Conservation (phyloP, 2,329 filamentous ascomycete genomes). For the Neospermospora avenae region DNA sequence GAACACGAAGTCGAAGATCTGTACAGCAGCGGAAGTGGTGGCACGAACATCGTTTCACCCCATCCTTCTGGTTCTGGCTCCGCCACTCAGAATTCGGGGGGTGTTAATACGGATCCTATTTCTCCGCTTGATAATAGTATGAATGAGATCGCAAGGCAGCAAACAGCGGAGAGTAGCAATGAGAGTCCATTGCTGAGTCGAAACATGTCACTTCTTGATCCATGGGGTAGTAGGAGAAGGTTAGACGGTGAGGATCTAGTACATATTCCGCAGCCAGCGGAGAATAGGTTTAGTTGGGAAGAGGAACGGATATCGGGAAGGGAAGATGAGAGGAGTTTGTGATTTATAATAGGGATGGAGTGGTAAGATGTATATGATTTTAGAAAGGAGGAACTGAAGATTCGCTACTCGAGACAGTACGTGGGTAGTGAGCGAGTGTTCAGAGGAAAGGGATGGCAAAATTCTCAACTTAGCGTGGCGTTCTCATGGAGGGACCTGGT, state of each 20-base stretch:
- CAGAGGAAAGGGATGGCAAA: neutral
- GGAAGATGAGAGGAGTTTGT: slow-evolving; percentile 9
- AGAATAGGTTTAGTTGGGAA: slow-evolving; percentile 29
- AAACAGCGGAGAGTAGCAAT: neutral
- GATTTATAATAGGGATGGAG: too few relatives aligned
- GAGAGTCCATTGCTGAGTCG: neutral
- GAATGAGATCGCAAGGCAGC: slow-evolving; percentile 4
- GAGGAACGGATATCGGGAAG: slow-evolving; percentile 22
- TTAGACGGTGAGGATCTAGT: slow-evolving; percentile 28
- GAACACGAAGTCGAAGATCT: slow-evolving; percentile 46
- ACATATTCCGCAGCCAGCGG: slow-evolving; percentile 27
- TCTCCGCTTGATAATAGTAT: slow-evolving; percentile 2
- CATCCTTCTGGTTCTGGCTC: neutral
- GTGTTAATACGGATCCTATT: slow-evolving; percentile 1
- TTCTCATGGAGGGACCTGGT: neutral
- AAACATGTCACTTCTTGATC: slow-evolving; percentile 13
- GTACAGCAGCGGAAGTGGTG: slow-evolving; percentile 10
- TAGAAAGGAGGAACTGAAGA: too few relatives aligned
- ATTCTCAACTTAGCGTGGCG: slow-evolving; percentile 1
- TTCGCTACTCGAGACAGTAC: too few relatives aligned
- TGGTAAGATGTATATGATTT: too few relatives aligned
- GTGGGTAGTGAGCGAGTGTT: neutral
- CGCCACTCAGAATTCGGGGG: neutral
- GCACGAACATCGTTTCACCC: slow-evolving; percentile 2
- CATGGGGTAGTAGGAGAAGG: slow-evolving; percentile 18